These are phyloP conservation scores for Gossypium stocksii DNA, from an alignment of 345 rosid species.

Conservation along the genomic window DNA sequence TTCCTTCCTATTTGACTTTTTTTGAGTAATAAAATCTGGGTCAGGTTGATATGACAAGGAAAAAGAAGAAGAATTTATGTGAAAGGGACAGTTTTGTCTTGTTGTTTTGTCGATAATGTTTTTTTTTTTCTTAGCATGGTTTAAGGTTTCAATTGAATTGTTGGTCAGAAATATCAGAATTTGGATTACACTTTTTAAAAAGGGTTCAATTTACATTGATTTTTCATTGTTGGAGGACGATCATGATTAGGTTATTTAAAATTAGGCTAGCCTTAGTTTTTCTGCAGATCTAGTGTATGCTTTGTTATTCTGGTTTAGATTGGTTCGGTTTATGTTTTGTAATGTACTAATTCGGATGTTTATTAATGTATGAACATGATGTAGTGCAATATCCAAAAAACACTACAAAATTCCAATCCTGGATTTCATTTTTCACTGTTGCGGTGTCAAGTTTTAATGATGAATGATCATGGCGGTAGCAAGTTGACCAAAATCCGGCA, in stretches of 20 bases:
- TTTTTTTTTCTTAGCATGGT: background rate
- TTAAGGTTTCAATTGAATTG: background rate
- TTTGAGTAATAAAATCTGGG: background rate
- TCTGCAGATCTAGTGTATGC: background rate
- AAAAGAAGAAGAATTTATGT: background rate
- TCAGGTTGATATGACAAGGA: background rate
- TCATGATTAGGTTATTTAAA: background rate
- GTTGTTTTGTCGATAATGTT: background rate
- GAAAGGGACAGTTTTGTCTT: slow-evolving; percentile 10
- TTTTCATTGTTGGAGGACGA: background rate
- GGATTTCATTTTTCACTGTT: slow-evolving; percentile 19
- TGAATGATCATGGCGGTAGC: slow-evolving; percentile 57
- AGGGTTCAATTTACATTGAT: background rate
- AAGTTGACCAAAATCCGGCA: slow-evolving; percentile 73
- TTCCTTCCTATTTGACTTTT: background rate
- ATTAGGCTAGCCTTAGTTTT: background rate
- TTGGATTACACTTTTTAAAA: background rate
- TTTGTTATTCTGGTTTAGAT: too few relatives aligned
- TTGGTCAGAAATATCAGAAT: background rate
- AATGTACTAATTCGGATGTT: background rate
- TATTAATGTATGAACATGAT: background rate
- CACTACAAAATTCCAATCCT: background rate
- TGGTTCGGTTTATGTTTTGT: too few relatives aligned
- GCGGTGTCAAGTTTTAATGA: slow-evolving; percentile 25
- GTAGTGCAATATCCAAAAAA: slow-evolving; percentile 17